phyloP scores from a whole-genome alignment of 768 basidiomycete genomes.

The Pisolithus marmoratus region DNA sequence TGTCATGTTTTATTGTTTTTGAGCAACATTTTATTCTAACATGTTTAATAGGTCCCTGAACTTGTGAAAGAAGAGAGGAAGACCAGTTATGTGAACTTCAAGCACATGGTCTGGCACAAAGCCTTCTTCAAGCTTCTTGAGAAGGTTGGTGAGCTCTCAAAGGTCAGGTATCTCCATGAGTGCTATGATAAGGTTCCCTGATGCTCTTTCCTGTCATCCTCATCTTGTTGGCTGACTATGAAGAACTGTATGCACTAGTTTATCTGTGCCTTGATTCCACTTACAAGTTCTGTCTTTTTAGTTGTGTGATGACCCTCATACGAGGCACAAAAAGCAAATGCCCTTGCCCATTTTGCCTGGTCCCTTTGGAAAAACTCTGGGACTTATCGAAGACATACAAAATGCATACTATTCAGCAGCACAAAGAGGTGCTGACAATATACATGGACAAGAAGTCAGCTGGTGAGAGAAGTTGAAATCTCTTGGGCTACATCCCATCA shows the following conservation, averaged over 20 bases:
- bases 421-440: too few relatives aligned
- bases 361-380: constrained; percentile 21
- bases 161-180: constrained; percentile 13
- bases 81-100: constrained; percentile 23
- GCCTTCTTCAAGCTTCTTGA: constrained; percentile 25
- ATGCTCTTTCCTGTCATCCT: constrained; percentile 31
- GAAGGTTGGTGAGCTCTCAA: constrained; percentile 12
- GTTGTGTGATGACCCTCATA: constrained; percentile 33
- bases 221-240: constrained; percentile 37
- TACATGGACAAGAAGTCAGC: too few relatives aligned
- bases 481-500: too few relatives aligned
- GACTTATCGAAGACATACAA: too few relatives aligned
- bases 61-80: constrained; percentile 25
- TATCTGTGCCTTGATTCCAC: too few relatives aligned
- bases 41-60: not conserved
- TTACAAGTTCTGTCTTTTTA: constrained; percentile 2
- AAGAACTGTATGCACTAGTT: constrained; percentile 37
- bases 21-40: not conserved
- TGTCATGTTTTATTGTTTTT: not conserved
- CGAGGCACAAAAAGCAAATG: constrained; percentile 20
- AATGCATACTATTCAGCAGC: too few relatives aligned
- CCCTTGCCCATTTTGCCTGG: constrained; percentile 35
- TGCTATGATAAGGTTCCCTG: constrained; percentile 28
- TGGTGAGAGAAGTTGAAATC: too few relatives aligned
- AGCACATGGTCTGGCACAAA: constrained; percentile 32